Conservation (phyloP, 1,139 yeast genomes). For the Blastobotrys arbuscula region DNA sequence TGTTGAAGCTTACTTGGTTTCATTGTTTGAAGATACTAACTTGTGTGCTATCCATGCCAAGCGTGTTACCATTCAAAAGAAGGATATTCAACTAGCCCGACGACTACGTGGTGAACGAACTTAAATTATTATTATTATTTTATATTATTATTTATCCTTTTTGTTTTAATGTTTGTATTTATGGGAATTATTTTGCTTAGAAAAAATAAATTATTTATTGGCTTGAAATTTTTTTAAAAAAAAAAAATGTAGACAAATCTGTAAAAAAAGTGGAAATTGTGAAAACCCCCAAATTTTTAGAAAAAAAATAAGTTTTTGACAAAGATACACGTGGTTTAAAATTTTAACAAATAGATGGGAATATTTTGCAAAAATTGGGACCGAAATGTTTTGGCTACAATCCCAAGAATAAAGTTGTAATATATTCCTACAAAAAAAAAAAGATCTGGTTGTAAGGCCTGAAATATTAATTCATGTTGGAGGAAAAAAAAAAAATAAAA, state of each 20-base stretch:
- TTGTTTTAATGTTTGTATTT: slow-evolving; percentile 5
- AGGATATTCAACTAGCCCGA: slow-evolving; percentile 98
- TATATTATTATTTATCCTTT: slow-evolving; percentile 5
- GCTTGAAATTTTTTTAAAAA: background rate
- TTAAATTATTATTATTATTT: slow-evolving; percentile 27
- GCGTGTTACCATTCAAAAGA: slow-evolving; percentile 99
- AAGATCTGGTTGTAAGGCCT: too few relatives aligned
- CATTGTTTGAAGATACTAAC: slow-evolving; percentile 93
- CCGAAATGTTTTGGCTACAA: too few relatives aligned
- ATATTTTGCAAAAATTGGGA: too few relatives aligned
- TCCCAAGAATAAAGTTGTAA: too few relatives aligned
- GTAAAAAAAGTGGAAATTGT: background rate
- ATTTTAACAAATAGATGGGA: too few relatives aligned
- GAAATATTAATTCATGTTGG: too few relatives aligned
- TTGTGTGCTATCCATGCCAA: slow-evolving; percentile 98
- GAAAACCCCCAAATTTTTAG: background rate
- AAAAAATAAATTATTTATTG: background rate
- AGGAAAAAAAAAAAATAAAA: too few relatives aligned
- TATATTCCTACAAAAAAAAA: too few relatives aligned
- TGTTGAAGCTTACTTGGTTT: slow-evolving; percentile 91
- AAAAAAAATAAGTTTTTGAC: too few relatives aligned
- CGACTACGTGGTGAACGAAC: slow-evolving; percentile 84
- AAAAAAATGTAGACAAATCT: slow-evolving; percentile 1
- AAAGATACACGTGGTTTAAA: too few relatives aligned
- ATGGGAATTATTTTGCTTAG: background rate